Evolutionary conservation across 768 basidiomycete genomes (phyloP).

Genomic region (Postia placenta): DNA sequence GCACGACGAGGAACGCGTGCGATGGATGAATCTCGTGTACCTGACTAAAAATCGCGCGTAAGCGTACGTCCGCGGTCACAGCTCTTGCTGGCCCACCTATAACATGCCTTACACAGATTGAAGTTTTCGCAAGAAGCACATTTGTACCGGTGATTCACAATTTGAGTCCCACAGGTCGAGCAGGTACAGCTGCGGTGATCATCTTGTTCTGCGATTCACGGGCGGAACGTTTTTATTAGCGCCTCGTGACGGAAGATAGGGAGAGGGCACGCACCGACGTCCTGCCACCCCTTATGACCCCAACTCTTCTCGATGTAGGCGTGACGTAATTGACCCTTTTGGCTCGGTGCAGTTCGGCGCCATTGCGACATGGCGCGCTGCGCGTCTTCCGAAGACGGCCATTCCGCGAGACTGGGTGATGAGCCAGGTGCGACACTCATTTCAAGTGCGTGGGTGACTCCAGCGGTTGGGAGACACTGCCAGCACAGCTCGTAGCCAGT

Average conservation of each 20-base stretch:
- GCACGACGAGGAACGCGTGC: conserved; percentile 79
- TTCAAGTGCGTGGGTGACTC: conserved; percentile 72
- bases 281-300: conserved; percentile 79
- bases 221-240: neutral
- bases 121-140: conserved; percentile 79
- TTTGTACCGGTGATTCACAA: conserved; percentile 68
- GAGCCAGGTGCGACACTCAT: conserved; percentile 44
- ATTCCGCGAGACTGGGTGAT: conserved; percentile 35
- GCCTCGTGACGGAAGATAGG: neutral
- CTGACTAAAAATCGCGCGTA: conserved; percentile 42
- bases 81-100: too few species aligned
- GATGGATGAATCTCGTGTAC: conserved; percentile 90
- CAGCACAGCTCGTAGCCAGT: conserved; percentile 84
- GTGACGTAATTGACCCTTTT: conserved; percentile 75
- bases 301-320: conserved; percentile 85
- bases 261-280: conserved; percentile 60
- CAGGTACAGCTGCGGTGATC: conserved; percentile 61
- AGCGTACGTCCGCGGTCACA: too few species aligned
- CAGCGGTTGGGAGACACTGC: conserved; percentile 70
- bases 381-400: conserved; percentile 49
- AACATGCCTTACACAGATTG: conserved; percentile 78
- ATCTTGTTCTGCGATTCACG: conserved; percentile 54
- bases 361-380: conserved; percentile 47
- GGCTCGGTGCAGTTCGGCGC: conserved; percentile 61
- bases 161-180: conserved; percentile 69